Percentiles rank a stretch among this genome's conserved stretches.
phyloP scores from a whole-genome alignment of 208 protist species.

The Acanthamoeba castellanii region DNA sequence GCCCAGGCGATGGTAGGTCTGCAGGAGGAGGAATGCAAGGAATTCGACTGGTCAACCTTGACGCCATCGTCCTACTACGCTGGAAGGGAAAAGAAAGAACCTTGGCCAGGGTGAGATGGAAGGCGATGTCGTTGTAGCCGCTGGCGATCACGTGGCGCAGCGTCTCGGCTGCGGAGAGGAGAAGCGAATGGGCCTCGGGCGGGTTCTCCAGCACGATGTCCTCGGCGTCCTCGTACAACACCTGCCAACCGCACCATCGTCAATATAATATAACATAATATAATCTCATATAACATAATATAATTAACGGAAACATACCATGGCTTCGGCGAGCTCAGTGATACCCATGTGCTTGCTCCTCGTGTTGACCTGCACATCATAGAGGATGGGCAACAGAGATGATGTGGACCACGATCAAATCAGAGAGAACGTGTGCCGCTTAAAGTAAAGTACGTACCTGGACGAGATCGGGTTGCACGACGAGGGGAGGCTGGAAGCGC shows the following conservation, averaged over 20 bases:
- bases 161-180: slow-evolving; percentile 16
- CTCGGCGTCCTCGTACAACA: slow-evolving; percentile 65
- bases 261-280: no score
- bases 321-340: slow-evolving; percentile 57
- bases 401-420: no score
- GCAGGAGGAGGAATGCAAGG: neutral
- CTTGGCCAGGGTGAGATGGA: slow-evolving; percentile 36
- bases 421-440: no score
- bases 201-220: slow-evolving; percentile 43
- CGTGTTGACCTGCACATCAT: slow-evolving; percentile 47
- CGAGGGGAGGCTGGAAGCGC: slow-evolving; percentile 29
- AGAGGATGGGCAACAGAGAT: no score
- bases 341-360: slow-evolving; percentile 69
- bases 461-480: slow-evolving; percentile 64
- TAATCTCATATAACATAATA: no score
- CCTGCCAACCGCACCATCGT: neutral
- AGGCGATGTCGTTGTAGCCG: slow-evolving; percentile 45
- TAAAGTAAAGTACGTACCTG: neutral
- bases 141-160: slow-evolving; percentile 19
- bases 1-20: slow-evolving; percentile 32
- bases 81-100: neutral
- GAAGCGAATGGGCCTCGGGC: slow-evolving; percentile 54
- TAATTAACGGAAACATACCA: neutral
- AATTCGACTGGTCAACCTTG: no score
- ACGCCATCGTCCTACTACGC: no score